Base-by-base conservation (phyloP, 306 rosid species). In the Hippophae rhamnoides region DNA sequence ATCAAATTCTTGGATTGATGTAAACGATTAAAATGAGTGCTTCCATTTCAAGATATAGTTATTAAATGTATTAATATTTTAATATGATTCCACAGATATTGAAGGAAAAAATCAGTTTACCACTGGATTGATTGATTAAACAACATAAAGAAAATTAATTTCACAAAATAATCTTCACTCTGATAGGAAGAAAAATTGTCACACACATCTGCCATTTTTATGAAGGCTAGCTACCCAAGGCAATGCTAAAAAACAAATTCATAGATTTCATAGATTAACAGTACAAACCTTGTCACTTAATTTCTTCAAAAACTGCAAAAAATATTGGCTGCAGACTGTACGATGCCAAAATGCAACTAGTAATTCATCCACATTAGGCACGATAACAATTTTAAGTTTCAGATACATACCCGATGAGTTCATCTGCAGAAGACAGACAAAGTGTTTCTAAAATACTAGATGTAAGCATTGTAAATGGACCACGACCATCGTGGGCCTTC, bases 401-500 rank as follows among this genome's bases (percentile, higher is more conserved):
- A 61, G 46, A 70, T 43, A 72, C 51, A 38, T 84, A 87, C 95
- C 93, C 95, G 10, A 87, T 82, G 56, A 87, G 74, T 73, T 84
- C 93, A 65, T 87, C 93, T 10, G 93, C 72, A 25, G 95, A 84
- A 74, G 95, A 82, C 74, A 87, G 93, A 62, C 63, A 63, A 10
- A 84, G 84, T 1, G 67, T 59, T 66, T 82, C 69, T 53, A 87
- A 75, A 65, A 87, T 82, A 60, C 76, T 72, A 56, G 41, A 69
- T 1, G 82, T 78, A 57, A 87, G 93, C 72, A 56, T 78, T 75
- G 95, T 87, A 49, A 70, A 73, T n/a, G 79, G 76, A 68, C 95
- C 89, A 26, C 95, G 93, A 31, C 95, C 95, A 70, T 87, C 95
- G 65, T 84, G 78, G 8, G 84, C 96, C 82, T 69, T 85, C 46